These are phyloP conservation scores for Colletotrichum filicis DNA, from an alignment of 2,329 filamentous ascomycete genomes.

Conservation along the genomic window DNA sequence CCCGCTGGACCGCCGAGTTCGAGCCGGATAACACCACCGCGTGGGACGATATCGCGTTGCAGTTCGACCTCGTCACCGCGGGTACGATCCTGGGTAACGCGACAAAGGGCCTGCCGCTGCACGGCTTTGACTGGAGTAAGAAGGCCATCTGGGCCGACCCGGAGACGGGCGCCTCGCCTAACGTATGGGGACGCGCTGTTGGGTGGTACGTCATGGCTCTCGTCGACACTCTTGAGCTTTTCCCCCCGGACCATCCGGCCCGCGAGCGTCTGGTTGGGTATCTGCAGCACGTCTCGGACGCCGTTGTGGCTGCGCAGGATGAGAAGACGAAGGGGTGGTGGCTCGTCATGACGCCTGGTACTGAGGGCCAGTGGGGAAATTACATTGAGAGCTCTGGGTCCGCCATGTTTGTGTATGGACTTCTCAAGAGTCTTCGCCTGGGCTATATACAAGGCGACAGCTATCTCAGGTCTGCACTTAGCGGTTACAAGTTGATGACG, in stretches of 20 bases:
- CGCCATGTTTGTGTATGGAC: conserved; percentile 50
- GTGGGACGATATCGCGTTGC: conserved; percentile 55
- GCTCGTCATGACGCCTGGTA: conserved; percentile 48
- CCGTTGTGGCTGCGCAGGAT: conserved; percentile 55
- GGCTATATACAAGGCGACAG: conserved; percentile 43
- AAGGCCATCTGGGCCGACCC: conserved; percentile 59
- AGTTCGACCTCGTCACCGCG: conserved; percentile 53
- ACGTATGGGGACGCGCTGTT: conserved; percentile 62
- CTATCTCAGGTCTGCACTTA: conserved; percentile 51
- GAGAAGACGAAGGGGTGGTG: conserved; percentile 48
- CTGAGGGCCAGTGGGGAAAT: conserved; percentile 46
- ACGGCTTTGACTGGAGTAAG: conserved; percentile 62
- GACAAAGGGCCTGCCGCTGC: conserved; percentile 55
- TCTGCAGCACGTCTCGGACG: conserved; percentile 53
- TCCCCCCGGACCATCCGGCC: conserved; percentile 48
- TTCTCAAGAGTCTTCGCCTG: conserved; percentile 48
- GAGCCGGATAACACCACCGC: conserved; percentile 41
- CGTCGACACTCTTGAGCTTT: conserved; percentile 58
- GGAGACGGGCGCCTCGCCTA: conserved; percentile 57
- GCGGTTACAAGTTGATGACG: conserved; percentile 56
- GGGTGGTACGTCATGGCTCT: conserved; percentile 52
- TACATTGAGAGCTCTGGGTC: conserved; percentile 50
- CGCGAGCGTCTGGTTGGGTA: conserved; percentile 50
- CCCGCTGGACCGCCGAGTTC: conserved; percentile 43
- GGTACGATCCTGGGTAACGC: conserved; percentile 49